These are phyloP conservation scores for Protea cynaroides DNA, from an alignment of 164 flowering plant species.

Conservation along the genomic window DNA sequence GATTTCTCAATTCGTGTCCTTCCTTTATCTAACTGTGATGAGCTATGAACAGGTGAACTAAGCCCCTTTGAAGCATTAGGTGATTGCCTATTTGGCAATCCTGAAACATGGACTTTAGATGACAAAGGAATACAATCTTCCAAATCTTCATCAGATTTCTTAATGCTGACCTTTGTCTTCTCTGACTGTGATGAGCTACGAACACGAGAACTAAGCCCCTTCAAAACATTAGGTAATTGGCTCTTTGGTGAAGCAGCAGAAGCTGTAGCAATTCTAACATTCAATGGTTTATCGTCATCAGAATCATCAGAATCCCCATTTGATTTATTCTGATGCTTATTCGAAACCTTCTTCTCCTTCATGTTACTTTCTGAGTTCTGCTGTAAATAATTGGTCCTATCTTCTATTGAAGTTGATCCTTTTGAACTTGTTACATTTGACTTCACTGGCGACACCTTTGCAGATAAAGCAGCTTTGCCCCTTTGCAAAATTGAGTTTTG, in stretches of 20 bases:
- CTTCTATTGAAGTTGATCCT: conserved; percentile 34
- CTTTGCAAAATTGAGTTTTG: conserved; percentile 36
- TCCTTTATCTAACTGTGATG: neutral
- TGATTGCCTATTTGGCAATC: neutral
- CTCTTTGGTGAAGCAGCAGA: conserved; percentile 13
- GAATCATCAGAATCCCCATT: conserved; percentile 45
- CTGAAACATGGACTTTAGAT: too few relatives aligned
- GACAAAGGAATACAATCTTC: conserved; percentile 73
- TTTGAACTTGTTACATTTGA: conserved; percentile 21
- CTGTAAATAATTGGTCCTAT: conserved; percentile 20
- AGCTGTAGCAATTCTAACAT: conserved; percentile 22
- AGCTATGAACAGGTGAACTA: neutral
- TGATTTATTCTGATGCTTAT: conserved; percentile 13
- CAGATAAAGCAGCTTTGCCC: conserved; percentile 29
- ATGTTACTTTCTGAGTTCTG: conserved; percentile 11
- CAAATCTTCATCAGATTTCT: conserved; percentile 14
- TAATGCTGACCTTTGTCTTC: conserved; percentile 13
- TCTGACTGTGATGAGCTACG: conserved; percentile 5
- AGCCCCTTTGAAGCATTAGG: neutral
- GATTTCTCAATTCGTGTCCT: too few relatives aligned
- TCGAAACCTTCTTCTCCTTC: conserved; percentile 25
- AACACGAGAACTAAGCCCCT: too few relatives aligned
- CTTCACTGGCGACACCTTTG: conserved; percentile 24
- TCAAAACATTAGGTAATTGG: neutral
- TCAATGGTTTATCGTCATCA: conserved; percentile 53